Evolutionary conservation across 768 basidiomycete genomes (phyloP).

Genomic region (Leccinum rimulosum): DNA sequence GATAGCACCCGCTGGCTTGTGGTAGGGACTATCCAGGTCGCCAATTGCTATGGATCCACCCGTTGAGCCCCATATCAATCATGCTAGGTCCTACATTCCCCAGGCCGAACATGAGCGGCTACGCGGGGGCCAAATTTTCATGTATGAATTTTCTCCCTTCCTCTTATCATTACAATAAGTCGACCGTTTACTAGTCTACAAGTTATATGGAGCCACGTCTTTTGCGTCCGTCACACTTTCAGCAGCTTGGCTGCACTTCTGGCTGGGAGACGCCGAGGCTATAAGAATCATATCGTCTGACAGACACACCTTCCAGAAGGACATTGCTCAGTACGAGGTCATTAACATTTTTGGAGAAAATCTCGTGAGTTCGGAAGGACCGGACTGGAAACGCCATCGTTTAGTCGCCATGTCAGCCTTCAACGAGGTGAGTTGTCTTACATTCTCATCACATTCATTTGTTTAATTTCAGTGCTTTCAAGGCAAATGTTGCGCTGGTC

Average conservation of each 20-base stretch:
- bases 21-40: conserved; percentile 22
- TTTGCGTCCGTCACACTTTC: conserved; percentile 36
- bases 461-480: neutral
- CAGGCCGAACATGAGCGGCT: conserved; percentile 32
- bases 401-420: conserved; percentile 47
- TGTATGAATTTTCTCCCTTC: conserved; percentile 25
- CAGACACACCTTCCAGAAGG: conserved; percentile 33
- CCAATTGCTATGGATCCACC: conserved; percentile 29
- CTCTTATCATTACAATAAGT: neutral
- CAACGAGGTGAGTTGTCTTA: conserved; percentile 37
- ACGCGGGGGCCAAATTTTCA: conserved; percentile 35
- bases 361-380: conserved; percentile 41
- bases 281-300: conserved; percentile 36
- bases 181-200: conserved; percentile 31
- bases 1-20: neutral
- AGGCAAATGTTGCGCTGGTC: conserved; percentile 47
- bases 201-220: conserved; percentile 38
- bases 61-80: conserved; percentile 29
- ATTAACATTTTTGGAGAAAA: conserved; percentile 47
- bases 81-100: conserved; percentile 35
- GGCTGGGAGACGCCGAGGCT: conserved; percentile 45
- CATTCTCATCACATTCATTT: neutral
- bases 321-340: conserved; percentile 38
- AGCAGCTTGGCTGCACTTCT: conserved; percentile 34
- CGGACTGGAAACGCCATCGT: conserved; percentile 48